Base-by-base conservation (phyloP, 441 rosid species). In the Adansonia grandidieri region DNA sequence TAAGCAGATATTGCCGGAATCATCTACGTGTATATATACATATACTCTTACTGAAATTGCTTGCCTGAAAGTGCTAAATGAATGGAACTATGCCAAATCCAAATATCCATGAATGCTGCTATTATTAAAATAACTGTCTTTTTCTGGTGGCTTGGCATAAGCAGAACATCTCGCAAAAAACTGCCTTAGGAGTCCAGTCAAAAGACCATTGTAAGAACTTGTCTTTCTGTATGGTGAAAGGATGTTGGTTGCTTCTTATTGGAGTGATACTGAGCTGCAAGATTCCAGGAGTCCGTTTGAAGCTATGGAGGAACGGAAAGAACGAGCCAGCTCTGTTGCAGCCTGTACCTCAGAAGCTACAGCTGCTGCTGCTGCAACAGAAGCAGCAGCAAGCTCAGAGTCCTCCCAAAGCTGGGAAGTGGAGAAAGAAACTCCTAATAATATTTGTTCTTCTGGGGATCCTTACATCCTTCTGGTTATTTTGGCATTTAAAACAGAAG, bases 341-440 rank as follows among this genome's bases (percentile, higher is more conserved):
- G 80, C 74, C 88, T 68, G 77, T 77, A 73, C 80, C 89, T 81
- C 90, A 85, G 42, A 37, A 37, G 2, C 42, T 37, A 5, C 42
- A 37, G 66, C 84, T 81, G 80, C 76, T 81, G 63, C 81, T 82
- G 80, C 90, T 76, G 85, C 89, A 85, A 84, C 85, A 87, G 81
- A 90, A 89, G 75, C 93, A 86, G 72, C 88, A 83, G 71, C 28
- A 8, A 69, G 61, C 82, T 32, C 89, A 80, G 19, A 79, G 84
- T 80, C 77, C 88, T 87, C 85, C 89, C 44, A 87, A 78, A 84
- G 80, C 89, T 47, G 96, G 96, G 73, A 94, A 82, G 63, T 91
- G 98, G 98, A 91, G 92, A 85, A 96, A 87, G 87, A 88, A 84
- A 51, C 72, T 92, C 58, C 91, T 93, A 28, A 78, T 88, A 60